These are phyloP conservation scores for Calcarisporium arbuscula DNA, from an alignment of 2,329 filamentous ascomycete genomes.

Conservation along the genomic window DNA sequence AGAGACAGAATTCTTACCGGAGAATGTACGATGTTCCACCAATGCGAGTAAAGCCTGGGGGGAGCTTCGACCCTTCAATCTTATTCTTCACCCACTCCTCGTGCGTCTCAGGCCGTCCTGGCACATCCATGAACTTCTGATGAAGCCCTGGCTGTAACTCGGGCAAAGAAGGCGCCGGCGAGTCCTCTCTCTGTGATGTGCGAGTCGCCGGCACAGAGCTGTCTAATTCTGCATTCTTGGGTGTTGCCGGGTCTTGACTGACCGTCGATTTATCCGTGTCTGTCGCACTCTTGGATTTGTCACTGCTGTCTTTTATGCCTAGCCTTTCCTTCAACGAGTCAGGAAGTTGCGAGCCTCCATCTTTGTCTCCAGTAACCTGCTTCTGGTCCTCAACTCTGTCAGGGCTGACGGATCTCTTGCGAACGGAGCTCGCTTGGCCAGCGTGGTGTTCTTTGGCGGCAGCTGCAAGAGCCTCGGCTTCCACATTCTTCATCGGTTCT, in stretches of 20 bases:
- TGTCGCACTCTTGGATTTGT: conserved; percentile 7
- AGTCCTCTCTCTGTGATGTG: not conserved
- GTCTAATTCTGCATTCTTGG: conserved; percentile 3
- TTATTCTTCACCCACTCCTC: conserved; percentile 44
- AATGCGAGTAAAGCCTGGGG: conserved; percentile 45
- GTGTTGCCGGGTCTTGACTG: no score
- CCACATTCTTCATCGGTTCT: no score
- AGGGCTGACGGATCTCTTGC: conserved; percentile 14
- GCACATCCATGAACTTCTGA: no score
- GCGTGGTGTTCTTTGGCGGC: no score
- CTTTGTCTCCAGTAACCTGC: conserved; percentile 7
- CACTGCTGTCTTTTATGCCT: conserved; percentile 9
- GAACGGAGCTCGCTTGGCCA: no score
- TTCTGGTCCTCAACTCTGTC: no score
- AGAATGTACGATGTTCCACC: conserved; percentile 50
- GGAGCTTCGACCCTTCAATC: conserved; percentile 38
- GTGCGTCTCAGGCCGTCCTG: conserved; percentile 41
- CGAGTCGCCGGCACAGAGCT: not conserved
- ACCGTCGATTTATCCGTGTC: no score
- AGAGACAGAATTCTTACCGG: conserved; percentile 40
- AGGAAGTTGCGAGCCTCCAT: conserved; percentile 23
- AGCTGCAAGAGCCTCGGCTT: no score
- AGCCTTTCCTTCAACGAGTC: conserved; percentile 26
- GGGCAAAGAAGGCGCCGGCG: no score
- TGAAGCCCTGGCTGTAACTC: no score